Evolutionary conservation across 352 stramenopile species (phyloP), one percentile per base, ranked within the genome.

Genomic region (Phytophthora nicotianae): DNA sequence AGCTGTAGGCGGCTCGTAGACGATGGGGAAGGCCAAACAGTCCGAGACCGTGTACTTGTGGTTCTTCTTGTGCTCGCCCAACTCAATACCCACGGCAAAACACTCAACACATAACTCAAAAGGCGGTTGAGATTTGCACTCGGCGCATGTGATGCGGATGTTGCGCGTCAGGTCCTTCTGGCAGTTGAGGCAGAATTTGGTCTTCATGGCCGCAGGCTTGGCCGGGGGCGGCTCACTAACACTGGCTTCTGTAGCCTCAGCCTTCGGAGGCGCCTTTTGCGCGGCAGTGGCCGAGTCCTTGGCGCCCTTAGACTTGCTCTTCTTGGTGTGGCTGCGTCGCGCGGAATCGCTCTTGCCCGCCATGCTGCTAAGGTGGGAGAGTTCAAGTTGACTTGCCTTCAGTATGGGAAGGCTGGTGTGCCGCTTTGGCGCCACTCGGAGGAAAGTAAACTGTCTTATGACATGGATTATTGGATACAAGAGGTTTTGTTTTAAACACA

Each of bases 81-180:
- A 70, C 69, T 96, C 86, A 7, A 77, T 77, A 13, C 89, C 85
- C 26, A 92, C 84, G 24, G 85, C 84, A 50, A 99, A 98, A 70
- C 97, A 99, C 68, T 99, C 95, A 65, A 98, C 80, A 67, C 97
- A 99, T 3, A 99, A 74, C 67, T 93, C 87, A 21, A 88, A 65
- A n/a, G 72, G 75, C 33, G 76, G 70, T 54, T 74, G 45, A 38
- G 73, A 67, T 41, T 21, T 49, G 61, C 87, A 95, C 66, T 95
- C 87, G 56, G 77, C 77, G 71, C 87, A 95, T 37, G 83, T 90
- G 58, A 95, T 86, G 66, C 87, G 84, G 62, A 95, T 93, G 75
- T 82, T 91, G 72, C 87, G 84, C 54, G 80, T 75, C 52, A 93
- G 70, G 59, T 95, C 84, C 60, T 92, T 91, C 63, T 92, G 84